Base-by-base conservation (phyloP, 2,329 filamentous ascomycete species). In the Trichothecium roseum region DNA sequence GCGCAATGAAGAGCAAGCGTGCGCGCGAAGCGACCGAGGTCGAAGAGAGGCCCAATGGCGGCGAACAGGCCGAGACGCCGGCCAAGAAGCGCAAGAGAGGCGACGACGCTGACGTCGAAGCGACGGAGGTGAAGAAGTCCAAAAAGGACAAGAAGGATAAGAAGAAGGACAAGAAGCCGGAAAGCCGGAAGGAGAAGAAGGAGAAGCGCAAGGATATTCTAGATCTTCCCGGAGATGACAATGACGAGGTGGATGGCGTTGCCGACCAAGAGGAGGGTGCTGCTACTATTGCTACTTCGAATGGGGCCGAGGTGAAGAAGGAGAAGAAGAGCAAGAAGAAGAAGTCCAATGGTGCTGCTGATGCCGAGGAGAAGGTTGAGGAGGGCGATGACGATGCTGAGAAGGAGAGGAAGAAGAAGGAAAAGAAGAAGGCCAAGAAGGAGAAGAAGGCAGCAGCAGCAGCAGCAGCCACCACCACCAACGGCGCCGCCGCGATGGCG, bases 1-100 rank as follows among this genome's bases (percentile, higher is more conserved):
- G n/a, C n/a, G n/a, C n/a, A n/a, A 51, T 48, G 32, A 62, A 62
- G 47, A 62, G 56, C 52, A 62, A 62, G 42, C 56, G 58, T 35
- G 57, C 57, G 28, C 52, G 52, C 38, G 57, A 60, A 33, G 51
- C 51, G 22, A 45, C 37, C 29, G 46, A 51, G 26, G 44, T 45
- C 17, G 52, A 54, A 9, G 49, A 52, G n/a, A 51, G 47, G 35
- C 45, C 45, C 12, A 42, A 49, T 13, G 41, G 41, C 29, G 52
- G 50, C 15, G 43, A 38, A 17, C 44, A 51, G 18, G 44, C 45
- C 37, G 40, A 39, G 16, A 34, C 18, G 12, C 40, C 38, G 8
- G 40, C 43, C 14, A 47, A 46, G 38, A 49, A 49, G 42, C 43
- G 46, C 35, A 49, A 49, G 45, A 40, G 45, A 24, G 33, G 36